Conservation (phyloP, 2,329 filamentous ascomycete genomes). For the Verticillium zaregamsianum region DNA sequence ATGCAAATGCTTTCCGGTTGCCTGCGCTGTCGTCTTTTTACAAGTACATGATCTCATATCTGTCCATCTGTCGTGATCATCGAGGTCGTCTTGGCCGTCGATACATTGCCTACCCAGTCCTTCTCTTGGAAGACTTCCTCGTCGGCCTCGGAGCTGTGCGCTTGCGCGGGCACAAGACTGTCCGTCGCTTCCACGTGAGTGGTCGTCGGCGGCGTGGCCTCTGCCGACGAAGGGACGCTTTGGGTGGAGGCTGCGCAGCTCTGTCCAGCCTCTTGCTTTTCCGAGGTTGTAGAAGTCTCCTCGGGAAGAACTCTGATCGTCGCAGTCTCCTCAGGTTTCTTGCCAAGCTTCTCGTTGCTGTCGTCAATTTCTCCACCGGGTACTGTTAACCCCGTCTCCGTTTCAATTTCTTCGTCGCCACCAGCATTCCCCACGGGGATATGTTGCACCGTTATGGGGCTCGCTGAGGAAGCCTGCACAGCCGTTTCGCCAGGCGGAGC, state of each 20-base stretch:
- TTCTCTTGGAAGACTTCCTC: not conserved
- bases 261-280: not conserved
- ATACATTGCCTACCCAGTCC: not conserved
- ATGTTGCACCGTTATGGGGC: not conserved
- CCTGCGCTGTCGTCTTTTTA: not conserved
- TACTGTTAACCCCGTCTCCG: slow-evolving; percentile 15
- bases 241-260: not conserved
- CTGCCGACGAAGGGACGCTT: not conserved
- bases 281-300: not conserved
- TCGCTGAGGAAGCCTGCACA: not conserved
- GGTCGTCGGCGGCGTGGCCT: not conserved
- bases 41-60: not conserved
- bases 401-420: not conserved
- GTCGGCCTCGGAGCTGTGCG: not conserved
- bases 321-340: slow-evolving; percentile 2
- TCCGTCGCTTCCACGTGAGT: not conserved
- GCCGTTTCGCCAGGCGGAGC: not conserved
- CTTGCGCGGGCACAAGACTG: not conserved
- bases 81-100: not conserved
- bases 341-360: not conserved
- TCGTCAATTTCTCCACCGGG: slow-evolving; percentile 9
- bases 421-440: not conserved
- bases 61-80: slow-evolving; percentile 8
- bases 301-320: not conserved
- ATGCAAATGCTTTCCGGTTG: not conserved